Conservation (phyloP, 148 eudicot species). For the Amaranthus hypochondriacus region DNA sequence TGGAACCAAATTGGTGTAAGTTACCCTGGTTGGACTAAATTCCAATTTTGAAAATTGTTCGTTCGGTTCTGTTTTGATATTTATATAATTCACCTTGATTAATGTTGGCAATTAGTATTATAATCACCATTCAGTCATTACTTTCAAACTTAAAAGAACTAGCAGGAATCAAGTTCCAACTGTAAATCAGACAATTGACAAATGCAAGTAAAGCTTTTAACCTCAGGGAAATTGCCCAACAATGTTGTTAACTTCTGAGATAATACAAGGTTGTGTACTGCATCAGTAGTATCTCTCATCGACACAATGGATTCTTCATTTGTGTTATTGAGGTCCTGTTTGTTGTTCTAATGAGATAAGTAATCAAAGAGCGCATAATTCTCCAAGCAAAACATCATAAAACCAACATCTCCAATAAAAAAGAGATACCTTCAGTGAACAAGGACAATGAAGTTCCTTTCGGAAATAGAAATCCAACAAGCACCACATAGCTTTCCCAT, state of each 20-base stretch:
- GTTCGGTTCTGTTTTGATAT: not conserved
- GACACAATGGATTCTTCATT: conserved; percentile 69
- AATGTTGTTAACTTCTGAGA: conserved; percentile 76
- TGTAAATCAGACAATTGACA: not conserved
- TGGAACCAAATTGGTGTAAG: not conserved
- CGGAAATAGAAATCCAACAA: conserved; percentile 86
- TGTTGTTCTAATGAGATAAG: conserved; percentile 16
- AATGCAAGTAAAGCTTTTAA: conserved; percentile 18
- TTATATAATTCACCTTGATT: not conserved
- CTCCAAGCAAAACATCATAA: conserved; percentile 5
- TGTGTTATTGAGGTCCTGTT: conserved; percentile 43
- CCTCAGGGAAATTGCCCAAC: conserved; percentile 93
- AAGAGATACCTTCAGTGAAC: conserved; percentile 45
- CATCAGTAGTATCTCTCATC: conserved; percentile 69
- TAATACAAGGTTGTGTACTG: conserved; percentile 84
- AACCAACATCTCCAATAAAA: not conserved
- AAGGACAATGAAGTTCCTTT: conserved; percentile 62
- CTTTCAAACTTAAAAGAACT: not conserved
- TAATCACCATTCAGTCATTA: conserved; percentile 1
- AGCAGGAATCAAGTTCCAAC: not conserved
- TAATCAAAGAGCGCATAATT: not conserved
- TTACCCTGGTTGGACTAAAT: not conserved
- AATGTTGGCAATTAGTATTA: not conserved
- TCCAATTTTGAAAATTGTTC: not conserved
- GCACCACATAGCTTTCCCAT: conserved; percentile 99